phyloP scores from a whole-genome alignment of 2,329 filamentous ascomycete species.

The Hypoxylon sp. region DNA sequence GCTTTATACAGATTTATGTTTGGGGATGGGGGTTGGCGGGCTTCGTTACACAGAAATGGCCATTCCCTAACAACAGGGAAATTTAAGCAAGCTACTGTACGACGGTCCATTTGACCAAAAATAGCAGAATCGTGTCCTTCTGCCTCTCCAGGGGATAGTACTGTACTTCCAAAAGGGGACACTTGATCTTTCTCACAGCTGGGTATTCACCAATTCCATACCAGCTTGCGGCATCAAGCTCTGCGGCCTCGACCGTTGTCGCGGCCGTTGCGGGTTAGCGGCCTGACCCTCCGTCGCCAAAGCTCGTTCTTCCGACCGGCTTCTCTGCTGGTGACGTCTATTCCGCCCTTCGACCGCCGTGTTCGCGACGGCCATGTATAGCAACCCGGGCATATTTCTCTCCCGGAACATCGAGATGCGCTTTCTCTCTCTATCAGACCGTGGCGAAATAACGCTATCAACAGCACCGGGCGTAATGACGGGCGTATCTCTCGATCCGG shows the following conservation, averaged over 20 bases:
- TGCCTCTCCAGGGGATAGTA: no score
- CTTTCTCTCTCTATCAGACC: slow-evolving; percentile 21
- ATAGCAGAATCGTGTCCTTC: no score
- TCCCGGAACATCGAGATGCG: slow-evolving; percentile 38
- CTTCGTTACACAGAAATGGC: no score
- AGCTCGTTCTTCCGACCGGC: slow-evolving; percentile 34
- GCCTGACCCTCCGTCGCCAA: background rate
- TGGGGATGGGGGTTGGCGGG: no score
- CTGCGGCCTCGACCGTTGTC: slow-evolving; percentile 11
- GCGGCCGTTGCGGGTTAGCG: background rate
- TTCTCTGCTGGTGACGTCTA: slow-evolving; percentile 20
- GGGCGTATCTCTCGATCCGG: slow-evolving; percentile 14
- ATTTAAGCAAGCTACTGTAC: no score
- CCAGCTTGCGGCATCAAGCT: slow-evolving; percentile 14
- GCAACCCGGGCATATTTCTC: slow-evolving; percentile 33
- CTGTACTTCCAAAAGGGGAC: background rate
- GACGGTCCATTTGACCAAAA: no score
- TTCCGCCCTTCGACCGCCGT: slow-evolving; percentile 27
- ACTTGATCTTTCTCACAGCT: background rate
- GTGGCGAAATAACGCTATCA: background rate
- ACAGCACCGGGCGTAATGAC: background rate
- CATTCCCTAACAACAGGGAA: no score
- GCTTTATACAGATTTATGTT: no score
- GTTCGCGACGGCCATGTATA: slow-evolving; percentile 38
- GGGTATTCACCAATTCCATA: background rate